Base-by-base conservation (phyloP, 2,329 filamentous ascomycete species). In the Alternaria atra region DNA sequence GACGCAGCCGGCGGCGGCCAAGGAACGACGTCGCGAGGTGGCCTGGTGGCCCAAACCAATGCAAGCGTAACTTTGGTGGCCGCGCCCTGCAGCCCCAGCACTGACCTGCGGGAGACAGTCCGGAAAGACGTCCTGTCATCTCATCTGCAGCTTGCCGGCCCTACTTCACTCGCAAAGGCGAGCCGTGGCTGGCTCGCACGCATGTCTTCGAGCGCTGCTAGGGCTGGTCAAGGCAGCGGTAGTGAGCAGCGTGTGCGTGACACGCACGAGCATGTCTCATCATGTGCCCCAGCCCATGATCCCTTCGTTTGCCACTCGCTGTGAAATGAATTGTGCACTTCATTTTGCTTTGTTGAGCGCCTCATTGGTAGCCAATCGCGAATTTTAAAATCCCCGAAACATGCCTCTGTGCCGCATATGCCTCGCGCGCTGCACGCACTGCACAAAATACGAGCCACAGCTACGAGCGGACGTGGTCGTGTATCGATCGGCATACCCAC, bases 21-120 rank as follows among this genome's bases (percentile, higher is more conserved):
- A 57, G 55, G 42, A 54, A 54, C 47, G 55, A 60, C 57, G 54
- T 46, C 37, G 37, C 32, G 50, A 55, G 53, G 51, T 52, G 44
- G 58, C 65, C 63, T 63, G 53, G 44, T 51, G 43, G 59, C 63
- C 64, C 63, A 71, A 66, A 64, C 52, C 64, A 65, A 72, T 56
- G 63, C 68, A 68, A 62, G 69, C 64, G 70, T 63, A 6, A 67
- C 52, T 47, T 55, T 55, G 39, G 52, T 57, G 65, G 67, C 61
- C 56, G 56, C 65, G 58, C 61, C 64, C 54, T 66, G 67, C 61
- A 57, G 62, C 51, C 51, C n/a, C 51, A 62, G 61, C 58, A 58
- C 65, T 58, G 61, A 44, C 60, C 56, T 60, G 54, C 65, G 64
- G 68, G 64, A 60, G 53, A 56, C 51, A 51, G 59, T 65, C 66